Evolutionary conservation across 1,139 yeast species (phyloP), one percentile per base, ranked within the genome.

Genomic region (Scheffersomyces parashehatae): DNA sequence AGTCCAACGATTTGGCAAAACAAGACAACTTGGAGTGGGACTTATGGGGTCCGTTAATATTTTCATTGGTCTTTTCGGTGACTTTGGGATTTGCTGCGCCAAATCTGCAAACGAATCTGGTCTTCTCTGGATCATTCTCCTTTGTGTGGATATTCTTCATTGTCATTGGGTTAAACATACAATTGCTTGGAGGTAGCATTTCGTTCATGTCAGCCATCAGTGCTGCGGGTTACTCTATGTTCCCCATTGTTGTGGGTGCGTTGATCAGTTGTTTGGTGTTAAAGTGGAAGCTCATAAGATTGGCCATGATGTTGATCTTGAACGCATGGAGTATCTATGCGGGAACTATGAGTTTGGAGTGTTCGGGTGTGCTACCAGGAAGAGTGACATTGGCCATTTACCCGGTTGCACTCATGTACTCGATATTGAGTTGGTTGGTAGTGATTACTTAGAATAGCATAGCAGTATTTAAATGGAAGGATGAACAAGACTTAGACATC

Each of bases 31-130:
- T 79, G 40, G 93, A 86, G 42, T 88, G 95, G 96, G 96, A 88
- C 63, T 67, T 88, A 40, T 88, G 96, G 96, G 96, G 96, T 0
- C 96, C 96, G 2, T 68, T 88, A 47, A 76, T 88, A 28, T 86
- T 88, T 56, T 82, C 88, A 13, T 69, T 88, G 39, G 63, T 74
- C 13, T 83, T 84, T 50, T 72, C 90, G 5, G 79, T 88, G 37
- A 69, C 76, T 4, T 65, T 79, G 42, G 81, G 83, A 1, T 54
- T 71, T 36, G 57, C 75, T 3, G 70, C 79, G 55, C 53, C 75
- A 61, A 54, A 55, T 3, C 45, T 53, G 20, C 75, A 71, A 47
- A 64, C 72, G 26, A 73, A 72, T 49, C 61, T 59, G 39, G 64
- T 88, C 68, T 68, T 83, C 80, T 70, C 77, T 1, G 77, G 77